Percentiles rank a stretch among this genome's conserved stretches.
Conservation (phyloP, 768 basidiomycete genomes). For the Russula brevipes region DNA sequence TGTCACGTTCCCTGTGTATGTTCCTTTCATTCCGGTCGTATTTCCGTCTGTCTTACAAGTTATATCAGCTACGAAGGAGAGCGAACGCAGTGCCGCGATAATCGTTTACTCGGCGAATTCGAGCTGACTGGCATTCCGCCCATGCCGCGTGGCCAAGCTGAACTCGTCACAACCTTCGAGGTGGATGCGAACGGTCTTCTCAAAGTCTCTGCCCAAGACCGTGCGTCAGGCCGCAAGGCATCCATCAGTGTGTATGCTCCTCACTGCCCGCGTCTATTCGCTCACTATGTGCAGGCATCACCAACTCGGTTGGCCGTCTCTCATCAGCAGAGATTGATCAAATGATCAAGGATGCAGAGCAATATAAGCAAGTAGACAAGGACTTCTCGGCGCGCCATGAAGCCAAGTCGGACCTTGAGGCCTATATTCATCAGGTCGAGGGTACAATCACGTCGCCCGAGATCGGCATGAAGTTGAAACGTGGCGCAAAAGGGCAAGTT, state of each 20-base stretch:
- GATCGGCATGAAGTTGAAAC: slow-evolving; percentile 98
- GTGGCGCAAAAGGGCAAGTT: slow-evolving; percentile 89
- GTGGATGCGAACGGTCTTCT: slow-evolving; percentile 98
- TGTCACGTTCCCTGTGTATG: slow-evolving; percentile 98
- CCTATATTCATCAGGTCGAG: slow-evolving; percentile 96
- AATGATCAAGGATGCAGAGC: slow-evolving; percentile 99
- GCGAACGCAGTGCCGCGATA: slow-evolving; percentile 99
- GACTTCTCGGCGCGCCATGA: slow-evolving; percentile 98
- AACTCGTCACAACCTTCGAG: slow-evolving; percentile 99
- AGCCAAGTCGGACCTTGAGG: slow-evolving; percentile 96
- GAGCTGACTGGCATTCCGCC: slow-evolving; percentile 98
- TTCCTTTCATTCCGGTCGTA: slow-evolving; percentile 6
- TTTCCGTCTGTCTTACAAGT: slow-evolving; percentile 16
- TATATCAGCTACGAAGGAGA: slow-evolving; percentile 87
- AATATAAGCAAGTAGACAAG: slow-evolving; percentile 94
- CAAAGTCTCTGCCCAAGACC: slow-evolving; percentile 98
- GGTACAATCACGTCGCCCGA: slow-evolving; percentile 93
- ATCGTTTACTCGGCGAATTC: slow-evolving; percentile 98
- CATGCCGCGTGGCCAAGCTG: slow-evolving; percentile 98
- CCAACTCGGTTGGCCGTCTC: slow-evolving; percentile 98
- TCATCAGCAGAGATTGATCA: slow-evolving; percentile 97
- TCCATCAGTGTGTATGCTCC: slow-evolving; percentile 70
- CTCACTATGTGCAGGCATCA: slow-evolving; percentile 58
- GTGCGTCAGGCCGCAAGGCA: slow-evolving; percentile 98
- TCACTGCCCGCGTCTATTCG: slow-evolving; percentile 9